Evolutionary conservation across 495 filamentous ascomycete genomes (phyloP), one percentile per base, ranked within the genome.

Genomic region (Neurospora sp.): DNA sequence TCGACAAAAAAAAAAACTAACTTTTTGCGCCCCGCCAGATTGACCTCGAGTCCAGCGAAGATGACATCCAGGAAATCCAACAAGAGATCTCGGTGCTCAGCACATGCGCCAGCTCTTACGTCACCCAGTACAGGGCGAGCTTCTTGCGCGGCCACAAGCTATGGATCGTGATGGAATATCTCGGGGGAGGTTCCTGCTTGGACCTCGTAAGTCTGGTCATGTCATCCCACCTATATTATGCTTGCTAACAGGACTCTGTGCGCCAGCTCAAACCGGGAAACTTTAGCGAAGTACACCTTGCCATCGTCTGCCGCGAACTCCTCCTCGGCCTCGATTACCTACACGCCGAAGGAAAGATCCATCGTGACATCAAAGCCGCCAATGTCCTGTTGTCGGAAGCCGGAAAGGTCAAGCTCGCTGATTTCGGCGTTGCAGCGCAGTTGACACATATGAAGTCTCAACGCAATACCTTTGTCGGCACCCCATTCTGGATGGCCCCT

Each of bases 121-220:
- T 99, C 78, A 97, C 96, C 39, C 93, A 97, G 77, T 99, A 99
- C 86, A 95, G 94, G 81, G 92, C 93, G 20, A 97, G 94, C 79
- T 99, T 97, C 80, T 85, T 98, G 22, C 91, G 94, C 76, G 96
- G 96, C 39, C 91, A 93, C 76, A 97, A 99, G 81, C 83, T 99
- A 82, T 99, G 96, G 96, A 99, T 99, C 78, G 94, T 99, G 69
- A 99, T 99, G 96, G 96, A 99, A 82, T 99, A 92, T 78, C 85
- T 97, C 40, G 94, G 94, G 0, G 95, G 95, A 71, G 95, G 95
- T 46, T 97, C 94, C 16, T 97, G 95, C 81, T 86, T 97, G 42
- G 95, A 98, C 81, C 78, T 98, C 85, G 94, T 96, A 88, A 70
- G 79, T 53, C 42, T 68, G 31, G 35, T 41, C 22, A 2, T 4